Evolutionary conservation across 2,329 filamentous ascomycete species (phyloP), one percentile per base, ranked within the genome.

Genomic region (Cercospora sp.): DNA sequence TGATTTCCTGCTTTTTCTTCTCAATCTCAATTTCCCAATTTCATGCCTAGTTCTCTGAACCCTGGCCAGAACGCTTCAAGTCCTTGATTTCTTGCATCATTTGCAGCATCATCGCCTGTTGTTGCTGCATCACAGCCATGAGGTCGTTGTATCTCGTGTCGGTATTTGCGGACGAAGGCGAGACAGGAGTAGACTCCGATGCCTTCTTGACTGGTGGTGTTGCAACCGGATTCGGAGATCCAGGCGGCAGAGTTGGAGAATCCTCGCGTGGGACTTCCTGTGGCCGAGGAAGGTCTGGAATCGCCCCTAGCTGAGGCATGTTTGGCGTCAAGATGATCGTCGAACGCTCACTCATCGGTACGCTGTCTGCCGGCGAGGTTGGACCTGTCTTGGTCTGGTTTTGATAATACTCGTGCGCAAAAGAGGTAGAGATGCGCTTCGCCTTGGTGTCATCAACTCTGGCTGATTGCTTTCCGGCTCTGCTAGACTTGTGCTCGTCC

Each of bases 371-470:
- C 30, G 67, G 63, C 49, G 67, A 69, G 32, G 6, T 9, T 32
- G 21, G 24, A 13, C 10, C 40, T 21, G 21, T 32, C 34, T 18
- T 62, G 34, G 16, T 43, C 45, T 51, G 30, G 6, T 61, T 34
- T 7, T 70, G 68, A 30, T 75, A 76, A 63, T 71, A 76, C 13
- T 75, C 71, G 58, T 69, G 70, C 1, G 74, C 74, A 13, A 67
- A 61, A 18, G 32, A 53, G 2, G 74, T 75, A 2, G 73, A 68
- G 40, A 75, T 59, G 24, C 73, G 68, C 40, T 66, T 62, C 18
- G 58, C 61, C 62, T 57, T 61, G 63, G 45, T 62, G 53, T 32
- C 57, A 49, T 24, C 34, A 28, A 21, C 30, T 69, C 53, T 24
- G 9, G 45, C 26, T 8, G 45, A 49, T 12, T 28, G n/a, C 60